Conservation (phyloP, 306 rosid genomes). For the Prunus salicina region DNA sequence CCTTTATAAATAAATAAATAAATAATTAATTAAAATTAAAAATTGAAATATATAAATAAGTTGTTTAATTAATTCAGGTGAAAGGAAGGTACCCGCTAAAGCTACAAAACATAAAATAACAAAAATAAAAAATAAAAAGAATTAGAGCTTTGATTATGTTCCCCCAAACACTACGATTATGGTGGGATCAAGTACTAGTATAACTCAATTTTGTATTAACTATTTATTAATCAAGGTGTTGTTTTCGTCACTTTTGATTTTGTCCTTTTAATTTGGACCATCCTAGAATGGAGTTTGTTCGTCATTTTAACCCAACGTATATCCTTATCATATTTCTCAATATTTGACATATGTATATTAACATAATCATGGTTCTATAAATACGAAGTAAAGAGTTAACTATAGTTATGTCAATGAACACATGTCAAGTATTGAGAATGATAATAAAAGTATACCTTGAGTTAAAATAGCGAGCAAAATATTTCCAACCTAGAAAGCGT, state of each 20-base stretch:
- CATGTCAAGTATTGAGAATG: accelerated
- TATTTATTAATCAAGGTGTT: no score
- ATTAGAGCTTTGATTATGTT: no score
- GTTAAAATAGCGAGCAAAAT: accelerated
- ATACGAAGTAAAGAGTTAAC: accelerated
- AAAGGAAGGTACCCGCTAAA: slow-evolving; percentile 17
- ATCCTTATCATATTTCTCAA: accelerated
- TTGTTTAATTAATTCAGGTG: neutral
- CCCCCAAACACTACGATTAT: no score
- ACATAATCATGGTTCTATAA: accelerated
- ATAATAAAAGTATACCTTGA: accelerated
- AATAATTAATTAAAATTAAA: neutral
- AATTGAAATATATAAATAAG: no score
- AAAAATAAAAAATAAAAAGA: no score
- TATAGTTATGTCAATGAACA: accelerated
- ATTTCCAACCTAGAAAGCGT: no score
- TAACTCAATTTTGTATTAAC: no score
- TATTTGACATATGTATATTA: no score
- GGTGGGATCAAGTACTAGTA: no score
- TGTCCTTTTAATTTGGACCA: no score
- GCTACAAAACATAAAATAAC: neutral
- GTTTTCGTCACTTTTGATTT: no score
- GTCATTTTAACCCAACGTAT: accelerated
- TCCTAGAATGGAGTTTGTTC: no score
- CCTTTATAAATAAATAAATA: slow-evolving; percentile 24